Base-by-base conservation (phyloP, 441 rosid genomes). In the Pelargonium fulgidum region DNA sequence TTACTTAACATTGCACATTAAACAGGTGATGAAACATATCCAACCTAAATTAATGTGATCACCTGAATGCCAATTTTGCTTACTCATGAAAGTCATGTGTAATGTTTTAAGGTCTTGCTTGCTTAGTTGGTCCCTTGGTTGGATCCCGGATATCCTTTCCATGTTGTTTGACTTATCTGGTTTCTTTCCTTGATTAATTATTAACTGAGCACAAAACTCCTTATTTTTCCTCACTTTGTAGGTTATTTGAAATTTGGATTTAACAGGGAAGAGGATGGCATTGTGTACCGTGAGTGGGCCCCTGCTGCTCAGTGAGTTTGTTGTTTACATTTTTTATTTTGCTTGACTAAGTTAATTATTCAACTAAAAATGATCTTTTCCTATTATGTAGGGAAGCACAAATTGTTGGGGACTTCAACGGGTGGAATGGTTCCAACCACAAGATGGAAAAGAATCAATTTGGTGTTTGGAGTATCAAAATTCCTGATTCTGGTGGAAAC, bases 281-380 rank as follows among this genome's bases (percentile, higher is more conserved):
- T 88, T 81, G 84, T 85, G 79, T 90, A 86, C 76, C 85, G 83
- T 12, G 93, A 90, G 78, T 90, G 93, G 96, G 96, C 96, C 50
- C 96, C 96, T 73, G 88, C 96, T 73, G 96, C 96, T 59, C 82
- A 76, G 96, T 90, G 78, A 78, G 93, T 79, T 65, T 54, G 41
- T 22, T 39, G 10, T 44, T n/a, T 62, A 0, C 2, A 33, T 42
- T 33, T 70, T 62, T 39, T 69, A 20, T 16, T 66, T 54, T 12
- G 62, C 7, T 52, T 65, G 41, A 13, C 59, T 14, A 36, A 0
- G 33, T 72, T 75, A 67, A 69, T 63, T 76, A 50, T 68, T 72
- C 70, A 29, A 71, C 36, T 69, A 29, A 59, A 70, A 77, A 16
- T 44, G 58, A 66, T 65, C 7, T 59, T 41, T 16, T 65, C 70